These are phyloP conservation scores for Fusarium proliferatum DNA, from an alignment of 2,329 filamentous ascomycete genomes.

Conservation along the genomic window DNA sequence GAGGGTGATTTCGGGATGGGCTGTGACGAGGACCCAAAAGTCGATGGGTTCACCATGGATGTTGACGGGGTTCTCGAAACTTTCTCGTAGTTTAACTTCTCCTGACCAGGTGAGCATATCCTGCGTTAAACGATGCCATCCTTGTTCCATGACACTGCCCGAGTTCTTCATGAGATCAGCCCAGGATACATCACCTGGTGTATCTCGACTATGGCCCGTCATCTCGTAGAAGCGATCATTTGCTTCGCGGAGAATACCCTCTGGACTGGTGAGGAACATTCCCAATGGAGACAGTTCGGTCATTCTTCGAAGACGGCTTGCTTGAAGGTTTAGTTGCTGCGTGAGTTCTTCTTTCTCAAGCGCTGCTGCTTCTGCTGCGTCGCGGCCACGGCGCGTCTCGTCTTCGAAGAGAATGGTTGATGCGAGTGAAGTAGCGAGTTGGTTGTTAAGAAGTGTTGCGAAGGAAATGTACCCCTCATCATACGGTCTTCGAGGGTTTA, in stretches of 20 bases:
- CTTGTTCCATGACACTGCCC: slow-evolving; percentile 45
- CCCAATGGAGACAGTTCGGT: slow-evolving; percentile 52
- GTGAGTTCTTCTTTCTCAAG: slow-evolving; percentile 50
- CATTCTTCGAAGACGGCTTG: slow-evolving; percentile 51
- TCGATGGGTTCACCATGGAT: slow-evolving; percentile 52
- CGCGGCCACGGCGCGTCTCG: slow-evolving; percentile 64
- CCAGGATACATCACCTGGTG: slow-evolving; percentile 55
- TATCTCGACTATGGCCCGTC: slow-evolving; percentile 54
- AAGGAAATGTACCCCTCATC: slow-evolving; percentile 75
- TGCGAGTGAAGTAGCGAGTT: slow-evolving; percentile 69
- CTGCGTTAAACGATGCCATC: slow-evolving; percentile 52
- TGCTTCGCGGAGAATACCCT: slow-evolving; percentile 55
- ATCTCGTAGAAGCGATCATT: slow-evolving; percentile 62
- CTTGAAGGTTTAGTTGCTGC: slow-evolving; percentile 51
- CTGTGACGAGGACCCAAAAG: slow-evolving; percentile 56
- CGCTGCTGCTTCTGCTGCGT: slow-evolving; percentile 50
- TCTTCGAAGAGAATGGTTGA: slow-evolving; percentile 74
- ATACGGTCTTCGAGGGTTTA: slow-evolving; percentile 75
- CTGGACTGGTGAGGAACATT: slow-evolving; percentile 54
- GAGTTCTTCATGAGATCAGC: slow-evolving; percentile 54
- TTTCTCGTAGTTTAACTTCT: slow-evolving; percentile 56
- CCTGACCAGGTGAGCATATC: slow-evolving; percentile 52
- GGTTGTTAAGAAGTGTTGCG: slow-evolving; percentile 58
- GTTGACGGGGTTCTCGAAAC: background rate
- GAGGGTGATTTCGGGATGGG: slow-evolving; percentile 48